These are phyloP conservation scores for Verticillium longisporum DNA, from an alignment of 2,329 filamentous ascomycete genomes.

Conservation along the genomic window DNA sequence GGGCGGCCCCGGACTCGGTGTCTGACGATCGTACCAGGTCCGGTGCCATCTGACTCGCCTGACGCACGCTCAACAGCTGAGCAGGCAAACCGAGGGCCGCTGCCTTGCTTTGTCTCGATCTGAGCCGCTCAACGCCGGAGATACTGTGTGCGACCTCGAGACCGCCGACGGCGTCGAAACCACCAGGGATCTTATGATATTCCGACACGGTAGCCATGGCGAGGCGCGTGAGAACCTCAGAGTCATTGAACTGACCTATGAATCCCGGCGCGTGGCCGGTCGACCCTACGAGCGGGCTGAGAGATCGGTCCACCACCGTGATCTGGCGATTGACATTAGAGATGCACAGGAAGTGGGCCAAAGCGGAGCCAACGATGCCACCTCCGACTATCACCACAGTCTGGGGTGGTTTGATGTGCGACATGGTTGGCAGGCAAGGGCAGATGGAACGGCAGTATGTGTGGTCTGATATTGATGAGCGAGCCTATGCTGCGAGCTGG, in stretches of 20 bases:
- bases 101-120: not conserved
- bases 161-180: conserved; percentile 3
- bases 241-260: conserved; percentile 6
- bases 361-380: conserved; percentile 27
- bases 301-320: conserved; percentile 3
- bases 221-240: conserved; percentile 3
- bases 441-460: not conserved
- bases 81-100: not conserved
- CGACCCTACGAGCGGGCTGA: conserved; percentile 2
- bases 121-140: not conserved
- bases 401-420: conserved; percentile 3
- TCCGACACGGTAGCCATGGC: conserved; percentile 1
- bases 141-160: conserved; percentile 1
- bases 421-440: not conserved
- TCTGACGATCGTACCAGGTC: not conserved
- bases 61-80: not conserved
- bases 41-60: conserved; percentile 2
- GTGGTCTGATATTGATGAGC: too few relatives aligned
- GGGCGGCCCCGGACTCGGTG: not conserved
- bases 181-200: conserved; percentile 3
- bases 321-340: not conserved
- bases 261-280: conserved; percentile 5
- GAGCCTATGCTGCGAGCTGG: too few relatives aligned
- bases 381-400: conserved; percentile 29
- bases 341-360: conserved; percentile 23